Evolutionary conservation across 768 basidiomycete genomes (phyloP).

Genomic region (Suillus bovinus): DNA sequence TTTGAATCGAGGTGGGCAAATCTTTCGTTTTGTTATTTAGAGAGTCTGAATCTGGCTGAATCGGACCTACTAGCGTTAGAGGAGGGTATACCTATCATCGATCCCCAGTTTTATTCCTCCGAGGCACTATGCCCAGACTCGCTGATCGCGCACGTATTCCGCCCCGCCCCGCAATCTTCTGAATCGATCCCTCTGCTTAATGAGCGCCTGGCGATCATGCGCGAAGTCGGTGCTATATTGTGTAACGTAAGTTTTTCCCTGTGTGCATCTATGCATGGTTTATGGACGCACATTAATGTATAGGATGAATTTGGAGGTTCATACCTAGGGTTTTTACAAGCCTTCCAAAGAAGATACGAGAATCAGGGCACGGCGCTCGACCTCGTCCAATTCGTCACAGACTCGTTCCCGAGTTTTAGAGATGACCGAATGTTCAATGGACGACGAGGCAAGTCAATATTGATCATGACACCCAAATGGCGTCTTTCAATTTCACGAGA

Average conservation of each 20-base stretch:
- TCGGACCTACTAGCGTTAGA: conserved; percentile 58
- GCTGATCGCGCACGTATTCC: conserved; percentile 68
- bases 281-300: not conserved
- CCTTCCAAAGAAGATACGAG: conserved; percentile 54
- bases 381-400: conserved; percentile 68
- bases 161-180: conserved; percentile 51
- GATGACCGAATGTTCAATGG: conserved; percentile 65
- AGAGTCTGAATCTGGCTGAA: not conserved
- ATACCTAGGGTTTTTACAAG: conserved; percentile 62
- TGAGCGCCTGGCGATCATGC: conserved; percentile 75
- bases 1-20: conserved; percentile 67
- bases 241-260: conserved; percentile 51
- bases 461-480: not conserved
- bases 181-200: conserved; percentile 71
- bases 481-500: not conserved
- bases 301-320: conserved; percentile 67
- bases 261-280: not conserved
- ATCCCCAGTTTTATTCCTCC: conserved; percentile 79
- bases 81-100: conserved; percentile 73
- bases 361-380: conserved; percentile 68
- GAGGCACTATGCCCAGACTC: conserved; percentile 68
- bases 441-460: conserved; percentile 33
- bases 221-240: conserved; percentile 73
- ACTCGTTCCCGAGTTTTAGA: conserved; percentile 73
- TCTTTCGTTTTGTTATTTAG: not conserved